A percentile compares a stretch with the other conserved stretches of the same genome.
Evolutionary conservation across 2,329 filamentous ascomycete genomes (phyloP).

Genomic region (Escovopsis sp.): DNA sequence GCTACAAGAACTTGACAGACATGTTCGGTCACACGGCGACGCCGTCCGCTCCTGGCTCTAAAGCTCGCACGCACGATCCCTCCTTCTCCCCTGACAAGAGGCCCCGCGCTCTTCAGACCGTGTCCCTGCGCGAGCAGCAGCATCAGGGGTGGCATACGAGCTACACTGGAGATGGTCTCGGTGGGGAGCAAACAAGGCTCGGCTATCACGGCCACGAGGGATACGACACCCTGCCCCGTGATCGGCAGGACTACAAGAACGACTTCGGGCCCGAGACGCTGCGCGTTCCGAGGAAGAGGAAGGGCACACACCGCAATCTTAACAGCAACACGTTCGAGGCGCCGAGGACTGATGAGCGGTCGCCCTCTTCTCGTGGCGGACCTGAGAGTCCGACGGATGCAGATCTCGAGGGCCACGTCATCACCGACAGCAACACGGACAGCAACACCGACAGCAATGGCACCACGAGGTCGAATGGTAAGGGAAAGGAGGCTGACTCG

Average conservation of each 20-base stretch:
- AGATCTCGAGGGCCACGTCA: slow-evolving; percentile 5
- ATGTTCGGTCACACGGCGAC: background rate
- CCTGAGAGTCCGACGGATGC: slow-evolving; percentile 3
- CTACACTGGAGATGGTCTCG: slow-evolving; percentile 6
- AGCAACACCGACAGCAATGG: background rate
- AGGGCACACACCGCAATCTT: slow-evolving; percentile 6
- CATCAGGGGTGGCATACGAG: too few species aligned
- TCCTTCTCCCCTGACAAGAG: slow-evolving; percentile 6
- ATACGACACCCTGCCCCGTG: slow-evolving; percentile 4
- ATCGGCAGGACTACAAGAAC: slow-evolving; percentile 11
- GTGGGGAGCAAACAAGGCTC: background rate
- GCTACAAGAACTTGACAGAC: too few species aligned
- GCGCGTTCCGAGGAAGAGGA: slow-evolving; percentile 16
- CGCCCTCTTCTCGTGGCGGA: slow-evolving; percentile 2
- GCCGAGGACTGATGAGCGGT: background rate
- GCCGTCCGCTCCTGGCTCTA: background rate
- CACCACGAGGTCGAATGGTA: too few species aligned
- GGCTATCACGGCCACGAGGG: background rate
- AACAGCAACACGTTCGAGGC: slow-evolving; percentile 1
- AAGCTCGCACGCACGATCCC: background rate
- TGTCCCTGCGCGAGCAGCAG: too few species aligned
- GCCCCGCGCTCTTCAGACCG: too few species aligned
- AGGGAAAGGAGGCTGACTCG: too few species aligned
- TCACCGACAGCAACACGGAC: background rate
- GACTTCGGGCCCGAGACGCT: slow-evolving; percentile 20